These are phyloP conservation scores for Spizellomyces sp. DNA, from an alignment of 192 early-diverging fungal species.

Conservation along the genomic window DNA sequence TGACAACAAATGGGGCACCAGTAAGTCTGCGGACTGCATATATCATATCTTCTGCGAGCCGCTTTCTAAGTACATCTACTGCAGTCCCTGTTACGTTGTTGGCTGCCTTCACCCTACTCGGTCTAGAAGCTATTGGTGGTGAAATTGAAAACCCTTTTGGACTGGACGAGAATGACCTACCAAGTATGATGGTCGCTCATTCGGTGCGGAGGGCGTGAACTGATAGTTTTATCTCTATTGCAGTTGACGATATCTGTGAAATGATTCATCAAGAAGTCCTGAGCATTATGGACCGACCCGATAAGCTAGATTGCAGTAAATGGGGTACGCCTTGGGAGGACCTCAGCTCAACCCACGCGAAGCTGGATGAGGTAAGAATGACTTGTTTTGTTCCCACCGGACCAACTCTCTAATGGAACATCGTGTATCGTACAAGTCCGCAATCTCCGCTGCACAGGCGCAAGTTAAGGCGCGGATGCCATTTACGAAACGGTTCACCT, in stretches of 20 bases:
- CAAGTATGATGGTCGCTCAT: no score
- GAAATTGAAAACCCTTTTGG: conserved; percentile 97
- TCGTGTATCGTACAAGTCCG: no score
- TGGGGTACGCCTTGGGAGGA: conserved; percentile 27
- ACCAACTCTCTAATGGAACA: neutral
- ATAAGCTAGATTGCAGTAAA: conserved; percentile 12
- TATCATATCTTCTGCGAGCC: conserved; percentile 44
- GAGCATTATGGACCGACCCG: conserved; percentile 29
- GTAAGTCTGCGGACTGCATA: conserved; percentile 61
- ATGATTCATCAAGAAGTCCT: conserved; percentile 26
- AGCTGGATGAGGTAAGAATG: conserved; percentile 5
- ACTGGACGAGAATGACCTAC: conserved; percentile 1
- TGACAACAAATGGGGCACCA: conserved; percentile 53
- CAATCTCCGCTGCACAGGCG: no score
- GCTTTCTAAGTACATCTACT: conserved; percentile 23
- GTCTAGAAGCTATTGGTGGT: conserved; percentile 81
- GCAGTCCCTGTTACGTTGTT: conserved; percentile 5
- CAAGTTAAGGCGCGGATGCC: no score
- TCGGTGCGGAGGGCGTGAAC: neutral
- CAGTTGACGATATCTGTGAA: conserved; percentile 24
- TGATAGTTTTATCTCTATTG: neutral
- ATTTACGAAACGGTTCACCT: no score
- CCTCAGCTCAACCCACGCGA: conserved; percentile 20
- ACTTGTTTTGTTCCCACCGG: neutral
- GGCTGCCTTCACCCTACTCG: conserved; percentile 40